These are phyloP conservation scores for Podaxis mareebaensis DNA, from an alignment of 768 basidiomycete genomes.

Conservation along the genomic window DNA sequence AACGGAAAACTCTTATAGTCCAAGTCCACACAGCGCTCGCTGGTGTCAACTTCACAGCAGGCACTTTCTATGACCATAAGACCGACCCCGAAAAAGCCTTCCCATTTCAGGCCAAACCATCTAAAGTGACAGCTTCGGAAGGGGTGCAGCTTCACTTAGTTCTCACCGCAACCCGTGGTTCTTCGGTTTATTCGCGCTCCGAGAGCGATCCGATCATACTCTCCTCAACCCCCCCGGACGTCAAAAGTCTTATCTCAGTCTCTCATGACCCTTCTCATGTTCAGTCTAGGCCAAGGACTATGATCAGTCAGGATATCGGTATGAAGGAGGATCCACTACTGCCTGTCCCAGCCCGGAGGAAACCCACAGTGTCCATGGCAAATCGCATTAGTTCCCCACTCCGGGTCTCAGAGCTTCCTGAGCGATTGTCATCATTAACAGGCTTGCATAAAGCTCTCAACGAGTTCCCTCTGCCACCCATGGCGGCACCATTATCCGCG, in stretches of 20 bases:
- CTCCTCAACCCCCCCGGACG: constrained; percentile 11
- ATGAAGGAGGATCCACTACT: neutral
- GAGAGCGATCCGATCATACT: constrained; percentile 7
- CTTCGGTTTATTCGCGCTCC: constrained; percentile 2
- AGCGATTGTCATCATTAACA: constrained; percentile 6
- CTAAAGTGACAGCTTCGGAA: neutral
- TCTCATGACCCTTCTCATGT: neutral
- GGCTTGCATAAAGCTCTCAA: constrained; percentile 2
- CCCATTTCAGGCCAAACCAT: neutral
- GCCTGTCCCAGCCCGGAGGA: neutral
- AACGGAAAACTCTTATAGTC: neutral
- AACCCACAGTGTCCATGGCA: neutral
- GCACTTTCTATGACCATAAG: constrained; percentile 13
- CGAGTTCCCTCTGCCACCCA: constrained; percentile 8
- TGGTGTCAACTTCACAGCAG: constrained; percentile 10
- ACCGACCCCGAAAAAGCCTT: neutral
- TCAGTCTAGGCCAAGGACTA: neutral
- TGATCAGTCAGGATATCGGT: neutral
- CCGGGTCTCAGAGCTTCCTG: constrained; percentile 1
- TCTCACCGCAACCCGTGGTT: neutral
- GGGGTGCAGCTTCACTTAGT: neutral
- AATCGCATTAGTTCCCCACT: neutral
- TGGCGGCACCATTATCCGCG: neutral
- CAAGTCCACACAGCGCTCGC: constrained; percentile 4
- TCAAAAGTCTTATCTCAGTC: constrained; percentile 6